Percentiles rank a stretch among this genome's conserved stretches.
Conservation (phyloP, 169 alveolate genomes). For the Besnoitia besnoiti region DNA sequence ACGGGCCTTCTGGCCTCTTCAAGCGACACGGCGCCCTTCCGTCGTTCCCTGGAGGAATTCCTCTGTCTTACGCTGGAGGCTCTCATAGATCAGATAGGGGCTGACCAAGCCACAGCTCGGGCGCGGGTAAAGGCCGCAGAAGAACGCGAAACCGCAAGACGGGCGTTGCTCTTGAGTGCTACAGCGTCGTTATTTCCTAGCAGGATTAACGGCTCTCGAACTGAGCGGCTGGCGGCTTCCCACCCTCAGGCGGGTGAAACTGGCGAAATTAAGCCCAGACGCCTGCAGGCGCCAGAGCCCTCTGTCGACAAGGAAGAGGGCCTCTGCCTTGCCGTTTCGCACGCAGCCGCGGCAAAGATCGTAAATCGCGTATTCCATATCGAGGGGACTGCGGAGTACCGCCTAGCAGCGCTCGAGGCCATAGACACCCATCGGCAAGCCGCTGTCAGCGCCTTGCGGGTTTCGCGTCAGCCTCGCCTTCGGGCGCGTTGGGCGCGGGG, state of each 20-base stretch:
- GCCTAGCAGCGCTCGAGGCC: background rate
- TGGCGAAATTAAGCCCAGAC: background rate
- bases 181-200: too few relatives aligned
- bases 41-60: background rate
- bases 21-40: conserved; percentile 5
- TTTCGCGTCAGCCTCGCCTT: background rate
- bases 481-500: conserved; percentile 31
- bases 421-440: background rate
- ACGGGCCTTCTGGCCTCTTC: background rate
- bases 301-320: background rate
- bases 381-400: conserved; percentile 19
- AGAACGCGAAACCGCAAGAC: background rate
- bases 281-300: background rate
- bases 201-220: too few relatives aligned
- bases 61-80: conserved; percentile 5
- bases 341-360: conserved; percentile 12
- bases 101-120: background rate
- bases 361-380: background rate
- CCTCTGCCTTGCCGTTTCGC: conserved; percentile 12
- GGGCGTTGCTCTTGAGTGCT: background rate
- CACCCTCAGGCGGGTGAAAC: too few relatives aligned
- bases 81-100: background rate
- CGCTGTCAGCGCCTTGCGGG: background rate
- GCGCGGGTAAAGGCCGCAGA: background rate
- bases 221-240: too few relatives aligned